A percentile compares a stretch with the other conserved stretches of the same genome.
phyloP scores from a whole-genome alignment of 805 yeast genomes.

The Priceomyces haplophilus region DNA sequence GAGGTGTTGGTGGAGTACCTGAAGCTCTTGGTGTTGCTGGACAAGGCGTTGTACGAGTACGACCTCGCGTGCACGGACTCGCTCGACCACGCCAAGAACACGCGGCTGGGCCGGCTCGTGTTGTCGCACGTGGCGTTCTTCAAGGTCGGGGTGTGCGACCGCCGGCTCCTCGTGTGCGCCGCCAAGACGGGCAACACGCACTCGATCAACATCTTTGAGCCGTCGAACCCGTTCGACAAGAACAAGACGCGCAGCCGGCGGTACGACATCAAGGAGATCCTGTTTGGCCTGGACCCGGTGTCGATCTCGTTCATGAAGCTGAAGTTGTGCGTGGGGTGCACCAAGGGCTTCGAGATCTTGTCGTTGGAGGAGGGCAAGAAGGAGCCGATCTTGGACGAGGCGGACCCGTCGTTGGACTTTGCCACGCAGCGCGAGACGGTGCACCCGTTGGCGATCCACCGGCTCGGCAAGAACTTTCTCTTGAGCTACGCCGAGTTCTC shows the following conservation, averaged over 20 bases:
- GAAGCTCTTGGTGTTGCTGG: constrained; percentile 74
- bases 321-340: constrained; percentile 90
- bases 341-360: constrained; percentile 94
- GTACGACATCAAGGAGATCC: constrained; percentile 68
- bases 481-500: constrained; percentile 91
- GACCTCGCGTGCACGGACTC: constrained; percentile 58
- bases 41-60: constrained; percentile 73
- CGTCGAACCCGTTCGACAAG: constrained; percentile 64
- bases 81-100: constrained; percentile 47
- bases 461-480: constrained; percentile 84
- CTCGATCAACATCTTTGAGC: constrained; percentile 82
- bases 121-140: constrained; percentile 87
- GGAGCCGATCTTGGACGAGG: constrained; percentile 93
- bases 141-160: constrained; percentile 89
- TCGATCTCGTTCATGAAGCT: constrained; percentile 87
- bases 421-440: constrained; percentile 75
- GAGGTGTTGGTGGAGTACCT: constrained; percentile 92
- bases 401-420: constrained; percentile 94
- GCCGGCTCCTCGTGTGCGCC: constrained; percentile 83
- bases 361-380: constrained; percentile 79
- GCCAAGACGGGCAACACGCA: constrained; percentile 80
- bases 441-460: constrained; percentile 87
- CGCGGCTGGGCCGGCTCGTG: constrained; percentile 69
- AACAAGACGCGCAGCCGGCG: constrained; percentile 58
- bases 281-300: constrained; percentile 84